Base-by-base conservation (phyloP, 108 stramenopile species). In the Cyclotella baltica region DNA sequence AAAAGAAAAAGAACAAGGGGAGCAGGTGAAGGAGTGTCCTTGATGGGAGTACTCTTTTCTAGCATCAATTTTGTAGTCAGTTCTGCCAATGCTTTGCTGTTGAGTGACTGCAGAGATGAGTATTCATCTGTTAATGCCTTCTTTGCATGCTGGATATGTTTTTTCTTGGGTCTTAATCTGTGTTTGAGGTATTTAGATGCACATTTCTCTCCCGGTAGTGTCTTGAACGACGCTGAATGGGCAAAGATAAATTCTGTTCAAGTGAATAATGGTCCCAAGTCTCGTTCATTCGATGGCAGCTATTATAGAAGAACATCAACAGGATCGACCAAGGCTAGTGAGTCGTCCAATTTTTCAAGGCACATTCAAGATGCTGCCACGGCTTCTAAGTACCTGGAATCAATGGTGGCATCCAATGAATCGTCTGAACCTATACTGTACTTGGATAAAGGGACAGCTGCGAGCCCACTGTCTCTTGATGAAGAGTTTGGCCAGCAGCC, bases 331-430 rank as follows among this genome's bases (percentile, higher is more conserved):
- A 43, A 40, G 18, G 20, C 37, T 25, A 64, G 40, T 43, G 27
- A 6, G 3, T 43, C 38, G n/a, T n/a, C n/a, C n/a, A n/a, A 43
- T 34, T 30, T 33, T 61, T 61, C 33, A n/a, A 34, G 30, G 59
- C 59, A 34, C 63, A 38, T 64, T 27, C 2, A 61, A 33, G 37
- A 64, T 43, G 38, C 38, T 27, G 38, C 36, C 25, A 13, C n/a
- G 6, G 63, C 40, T 0, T 8, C 23, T 25, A 22, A 37, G 19
- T 23, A 25, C 29, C 38, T 64, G 1, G 40, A 64, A 38, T 64
- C 63, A 23, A 64, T 64, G 6, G 63, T 64, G 13, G 63, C 63
- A 30, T 64, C 63, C 9, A 43, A 43, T n/a, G 38, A 38, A 64
- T 40, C 63, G 1, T 64, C 63, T 4, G 22, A 23, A 27, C 63